A percentile compares a stretch with the other conserved stretches of the same genome.
Evolutionary conservation across 2,329 filamentous ascomycete species (phyloP).

Genomic region (Fusarium camptoceras): DNA sequence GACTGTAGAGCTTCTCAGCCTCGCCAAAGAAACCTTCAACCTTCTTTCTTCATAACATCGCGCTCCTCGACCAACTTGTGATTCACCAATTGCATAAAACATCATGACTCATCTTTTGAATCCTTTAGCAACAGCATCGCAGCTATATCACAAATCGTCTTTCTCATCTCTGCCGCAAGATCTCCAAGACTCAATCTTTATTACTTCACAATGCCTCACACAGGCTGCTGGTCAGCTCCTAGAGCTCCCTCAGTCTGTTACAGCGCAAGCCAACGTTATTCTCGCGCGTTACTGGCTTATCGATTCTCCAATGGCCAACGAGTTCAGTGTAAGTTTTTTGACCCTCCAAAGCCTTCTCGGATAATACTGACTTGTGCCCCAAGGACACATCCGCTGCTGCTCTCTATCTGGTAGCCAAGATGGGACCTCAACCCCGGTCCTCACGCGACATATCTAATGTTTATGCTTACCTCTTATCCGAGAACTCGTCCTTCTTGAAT

Average conservation of each 20-base stretch:
- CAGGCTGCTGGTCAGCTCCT: constrained; percentile 85
- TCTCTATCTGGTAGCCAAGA: constrained; percentile 85
- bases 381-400: constrained; percentile 85
- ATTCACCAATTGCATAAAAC: not conserved
- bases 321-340: constrained; percentile 62
- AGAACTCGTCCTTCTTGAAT: constrained; percentile 67
- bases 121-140: constrained; percentile 76
- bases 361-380: constrained; percentile 10
- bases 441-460: constrained; percentile 86
- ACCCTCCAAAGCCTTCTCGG: not conserved
- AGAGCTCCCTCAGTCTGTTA: constrained; percentile 84
- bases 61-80: not conserved
- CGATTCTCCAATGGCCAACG: constrained; percentile 66
- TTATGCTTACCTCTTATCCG: constrained; percentile 82
- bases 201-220: constrained; percentile 77
- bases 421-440: constrained; percentile 80
- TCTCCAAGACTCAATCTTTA: constrained; percentile 78
- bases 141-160: constrained; percentile 69
- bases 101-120: constrained; percentile 74
- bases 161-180: constrained; percentile 72
- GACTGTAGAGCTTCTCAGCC: constrained; percentile 32
- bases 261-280: constrained; percentile 85
- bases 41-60: constrained; percentile 3
- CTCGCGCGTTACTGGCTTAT: constrained; percentile 83
- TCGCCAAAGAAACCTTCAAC: constrained; percentile 36